Percentiles rank a stretch among this genome's conserved stretches.
phyloP scores from a whole-genome alignment of 768 basidiomycete genomes.

The Leccinum rimulosum region DNA sequence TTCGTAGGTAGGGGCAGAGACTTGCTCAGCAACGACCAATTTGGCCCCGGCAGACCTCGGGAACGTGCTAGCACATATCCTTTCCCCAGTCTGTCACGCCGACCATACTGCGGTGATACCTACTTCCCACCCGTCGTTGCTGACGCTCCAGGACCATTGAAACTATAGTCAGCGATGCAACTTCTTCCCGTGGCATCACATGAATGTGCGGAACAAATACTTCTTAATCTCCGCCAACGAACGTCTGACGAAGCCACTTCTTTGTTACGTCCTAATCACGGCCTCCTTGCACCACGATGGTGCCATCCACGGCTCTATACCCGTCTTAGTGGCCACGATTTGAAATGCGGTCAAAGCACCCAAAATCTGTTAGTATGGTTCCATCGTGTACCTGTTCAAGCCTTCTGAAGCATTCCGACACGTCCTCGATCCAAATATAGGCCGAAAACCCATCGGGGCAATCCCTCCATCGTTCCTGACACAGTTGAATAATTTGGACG shows the following conservation, averaged over 20 bases:
- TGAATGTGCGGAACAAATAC: not conserved
- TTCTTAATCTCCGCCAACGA: not conserved
- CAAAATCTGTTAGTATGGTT: slow-evolving; percentile 11
- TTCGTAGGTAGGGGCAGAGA: slow-evolving; percentile 18
- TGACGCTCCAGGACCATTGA: not conserved
- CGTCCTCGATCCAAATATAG: slow-evolving; percentile 18
- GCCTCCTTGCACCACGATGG: slow-evolving; percentile 1
- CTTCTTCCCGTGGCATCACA: not conserved
- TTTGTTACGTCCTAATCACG: slow-evolving; percentile 16
- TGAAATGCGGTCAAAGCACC: slow-evolving; percentile 8
- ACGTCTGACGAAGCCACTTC: slow-evolving; percentile 19
- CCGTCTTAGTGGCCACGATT: not conserved
- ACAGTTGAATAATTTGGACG: slow-evolving; percentile 87
- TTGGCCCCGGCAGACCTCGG: not conserved
- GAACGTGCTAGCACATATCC: not conserved
- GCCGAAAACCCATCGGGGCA: slow-evolving; percentile 33
- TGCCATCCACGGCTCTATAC: not conserved
- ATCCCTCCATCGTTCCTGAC: slow-evolving; percentile 82
- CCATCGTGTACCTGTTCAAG: slow-evolving; percentile 6
- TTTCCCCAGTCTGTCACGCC: slow-evolving; percentile 21
- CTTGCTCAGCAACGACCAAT: not conserved
- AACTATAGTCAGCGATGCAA: not conserved
- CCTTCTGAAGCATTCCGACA: slow-evolving; percentile 7
- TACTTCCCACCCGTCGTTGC: slow-evolving; percentile 5
- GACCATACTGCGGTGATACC: slow-evolving; percentile 5